Evolutionary conservation across 2,329 filamentous ascomycete genomes (phyloP), one percentile per base, ranked within the genome.

Genomic region (Grosmannia clavigera): DNA sequence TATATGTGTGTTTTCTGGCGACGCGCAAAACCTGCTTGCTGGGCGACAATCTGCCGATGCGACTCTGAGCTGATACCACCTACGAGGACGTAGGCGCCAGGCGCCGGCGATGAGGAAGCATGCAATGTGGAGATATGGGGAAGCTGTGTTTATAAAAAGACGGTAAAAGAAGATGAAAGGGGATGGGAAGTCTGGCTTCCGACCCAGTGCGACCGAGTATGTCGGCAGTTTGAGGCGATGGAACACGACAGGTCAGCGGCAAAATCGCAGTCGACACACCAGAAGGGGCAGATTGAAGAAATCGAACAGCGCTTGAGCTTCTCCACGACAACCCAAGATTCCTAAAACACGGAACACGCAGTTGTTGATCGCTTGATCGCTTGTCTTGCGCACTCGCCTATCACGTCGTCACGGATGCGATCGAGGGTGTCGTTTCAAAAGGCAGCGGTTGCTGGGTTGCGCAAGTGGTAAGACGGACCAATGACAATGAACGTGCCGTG

Each of bases 151-250:
- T 46, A 54, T 33, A 38, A 59, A 38, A 54, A 40, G 43, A 27
- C 55, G 60, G 25, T 19, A 43, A 55, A 59, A 58, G n/a, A 55
- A 60, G 55, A 60, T 62, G 60, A 60, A 58, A 58, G 58, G 58
- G 60, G 57, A 46, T 22, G 48, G 25, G 19, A 43, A 55, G 58
- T 48, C 19, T 25, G 46, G 14, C 43, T 19, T 25, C 19, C 19
- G 46, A 9, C 43, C 14, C 16, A n/a, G 43, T 48, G 16, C 16
- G 22, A 19, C 3, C 22, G 22, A 27, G 29, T 7, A n/a, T 5
- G 51, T 48, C 46, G 29, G 55, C 38, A 52, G 29, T 54, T 27
- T 27, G 48, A 25, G 25, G 22, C 29, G 12, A 27, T 14, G 14
- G 12, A 16, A 16, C 38, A 16, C 25, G 7, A 51, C 3, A 50